These are phyloP conservation scores for Borealophlyctis nickersoniae DNA, from an alignment of 192 early-diverging fungal species.

Conservation along the genomic window DNA sequence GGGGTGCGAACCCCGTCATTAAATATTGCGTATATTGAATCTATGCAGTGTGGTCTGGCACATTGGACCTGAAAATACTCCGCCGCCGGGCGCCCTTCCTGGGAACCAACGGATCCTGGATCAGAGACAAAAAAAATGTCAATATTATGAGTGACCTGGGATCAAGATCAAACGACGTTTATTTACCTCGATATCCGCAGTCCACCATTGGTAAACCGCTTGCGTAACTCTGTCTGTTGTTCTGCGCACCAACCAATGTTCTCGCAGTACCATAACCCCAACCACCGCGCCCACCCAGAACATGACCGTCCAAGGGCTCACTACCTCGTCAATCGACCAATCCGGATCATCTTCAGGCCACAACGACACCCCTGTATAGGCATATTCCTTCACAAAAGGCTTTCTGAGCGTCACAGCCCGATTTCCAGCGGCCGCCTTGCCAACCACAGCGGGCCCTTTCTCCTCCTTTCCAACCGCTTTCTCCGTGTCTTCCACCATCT, in stretches of 20 bases:
- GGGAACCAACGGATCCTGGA: slow-evolving; percentile 21
- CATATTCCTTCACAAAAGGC: background rate
- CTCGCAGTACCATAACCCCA: background rate
- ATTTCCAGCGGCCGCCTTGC: background rate
- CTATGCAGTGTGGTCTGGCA: no score
- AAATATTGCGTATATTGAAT: no score
- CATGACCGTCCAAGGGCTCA: background rate
- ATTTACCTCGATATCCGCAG: slow-evolving; percentile 24
- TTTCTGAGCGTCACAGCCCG: background rate
- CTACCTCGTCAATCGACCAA: slow-evolving; percentile 3
- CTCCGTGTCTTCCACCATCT: slow-evolving; percentile 2
- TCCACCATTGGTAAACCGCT: slow-evolving; percentile 13
- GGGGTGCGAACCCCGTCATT: no score
- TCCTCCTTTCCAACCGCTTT: background rate
- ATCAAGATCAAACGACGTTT: background rate
- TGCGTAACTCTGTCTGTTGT: background rate
- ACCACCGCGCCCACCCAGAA: slow-evolving; percentile 4
- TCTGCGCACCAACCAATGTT: background rate
- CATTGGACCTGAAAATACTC: no score
- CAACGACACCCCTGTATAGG: slow-evolving; percentile 25
- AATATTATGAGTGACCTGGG: background rate
- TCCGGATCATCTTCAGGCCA: slow-evolving; percentile 33
- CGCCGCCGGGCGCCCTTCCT: slow-evolving; percentile 18
- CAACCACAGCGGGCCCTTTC: background rate
- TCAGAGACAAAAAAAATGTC: background rate